Evolutionary conservation across 768 basidiomycete species (phyloP).

Genomic region (Wakefieldia striispora): DNA sequence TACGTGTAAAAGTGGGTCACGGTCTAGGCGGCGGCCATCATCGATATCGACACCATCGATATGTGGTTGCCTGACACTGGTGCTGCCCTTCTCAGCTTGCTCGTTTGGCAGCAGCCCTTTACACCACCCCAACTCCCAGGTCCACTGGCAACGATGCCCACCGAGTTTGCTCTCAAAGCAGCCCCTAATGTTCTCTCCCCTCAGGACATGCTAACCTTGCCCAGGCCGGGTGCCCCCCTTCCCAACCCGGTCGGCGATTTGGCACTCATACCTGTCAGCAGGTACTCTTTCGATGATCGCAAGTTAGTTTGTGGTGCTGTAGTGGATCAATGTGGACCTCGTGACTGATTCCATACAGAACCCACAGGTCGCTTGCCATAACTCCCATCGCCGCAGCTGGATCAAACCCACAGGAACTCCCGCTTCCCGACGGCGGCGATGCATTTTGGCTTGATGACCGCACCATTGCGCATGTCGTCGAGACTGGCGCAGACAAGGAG

Average conservation of each 20-base stretch:
- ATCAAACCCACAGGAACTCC: constrained; percentile 50
- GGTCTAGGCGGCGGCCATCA: background rate
- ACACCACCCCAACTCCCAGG: background rate
- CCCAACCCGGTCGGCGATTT: constrained; percentile 70
- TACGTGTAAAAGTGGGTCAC: background rate
- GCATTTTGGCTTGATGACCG: constrained; percentile 75
- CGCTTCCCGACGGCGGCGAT: constrained; percentile 66
- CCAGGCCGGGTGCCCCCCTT: constrained; percentile 63
- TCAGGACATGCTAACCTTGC: constrained; percentile 65
- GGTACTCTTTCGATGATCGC: constrained; percentile 70
- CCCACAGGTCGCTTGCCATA: constrained; percentile 65
- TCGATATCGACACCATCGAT: constrained; percentile 10
- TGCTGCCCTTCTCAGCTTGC: constrained; percentile 51
- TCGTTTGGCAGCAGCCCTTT: constrained; percentile 49
- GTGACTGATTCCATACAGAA: constrained; percentile 41
- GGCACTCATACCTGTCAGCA: constrained; percentile 60
- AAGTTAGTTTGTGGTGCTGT: constrained; percentile 46
- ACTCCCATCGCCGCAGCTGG: constrained; percentile 55
- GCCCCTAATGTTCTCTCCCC: constrained; percentile 65
- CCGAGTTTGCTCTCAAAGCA: constrained; percentile 58
- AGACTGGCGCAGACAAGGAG: constrained; percentile 44
- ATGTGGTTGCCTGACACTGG: constrained; percentile 46
- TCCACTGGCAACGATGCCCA: constrained; percentile 26
- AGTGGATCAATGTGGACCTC: background rate
- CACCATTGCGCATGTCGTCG: constrained; percentile 69